Evolutionary conservation across 345 rosid species (phyloP).

Genomic region (Salix koriyanagi): DNA sequence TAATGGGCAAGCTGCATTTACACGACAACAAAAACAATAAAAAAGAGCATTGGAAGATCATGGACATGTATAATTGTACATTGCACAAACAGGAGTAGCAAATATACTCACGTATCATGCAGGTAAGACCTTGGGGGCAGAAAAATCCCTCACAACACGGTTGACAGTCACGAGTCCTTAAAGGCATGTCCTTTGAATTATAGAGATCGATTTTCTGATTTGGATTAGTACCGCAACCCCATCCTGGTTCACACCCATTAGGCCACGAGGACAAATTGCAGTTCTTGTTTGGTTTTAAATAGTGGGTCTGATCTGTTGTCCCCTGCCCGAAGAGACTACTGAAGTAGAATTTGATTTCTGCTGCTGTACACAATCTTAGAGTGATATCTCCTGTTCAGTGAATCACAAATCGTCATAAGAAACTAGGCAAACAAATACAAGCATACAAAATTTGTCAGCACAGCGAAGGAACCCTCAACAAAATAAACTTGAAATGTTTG

Average conservation of each 20-base stretch:
- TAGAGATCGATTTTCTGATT: conserved; percentile 38
- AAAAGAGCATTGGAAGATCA: background rate
- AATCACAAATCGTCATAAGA: conserved; percentile 9
- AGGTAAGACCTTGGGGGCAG: conserved; percentile 86
- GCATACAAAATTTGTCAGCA: background rate
- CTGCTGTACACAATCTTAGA: conserved; percentile 62
- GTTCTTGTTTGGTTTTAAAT: conserved; percentile 59
- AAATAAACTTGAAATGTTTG: conserved; percentile 6
- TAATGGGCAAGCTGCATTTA: conserved; percentile 68
- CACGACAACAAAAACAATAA: conserved; percentile 12
- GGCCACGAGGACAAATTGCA: conserved; percentile 75
- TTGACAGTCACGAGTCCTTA: conserved; percentile 57
- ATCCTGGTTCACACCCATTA: conserved; percentile 90
- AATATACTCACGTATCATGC: conserved; percentile 83
- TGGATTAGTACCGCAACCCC: conserved; percentile 61
- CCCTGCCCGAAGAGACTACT: conserved; percentile 38
- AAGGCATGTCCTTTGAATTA: conserved; percentile 45
- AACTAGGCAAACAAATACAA: background rate
- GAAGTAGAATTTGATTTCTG: conserved; percentile 74
- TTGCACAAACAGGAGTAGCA: background rate
- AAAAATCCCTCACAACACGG: conserved; percentile 98
- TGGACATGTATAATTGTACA: background rate
- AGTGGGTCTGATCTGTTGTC: conserved; percentile 14
- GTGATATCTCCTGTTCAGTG: conserved; percentile 59
- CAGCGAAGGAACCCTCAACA: background rate